A percentile compares a stretch with the other conserved stretches of the same genome.
Evolutionary conservation across 345 rosid genomes (phyloP).

Genomic region (Eucalyptus pauciflora): DNA sequence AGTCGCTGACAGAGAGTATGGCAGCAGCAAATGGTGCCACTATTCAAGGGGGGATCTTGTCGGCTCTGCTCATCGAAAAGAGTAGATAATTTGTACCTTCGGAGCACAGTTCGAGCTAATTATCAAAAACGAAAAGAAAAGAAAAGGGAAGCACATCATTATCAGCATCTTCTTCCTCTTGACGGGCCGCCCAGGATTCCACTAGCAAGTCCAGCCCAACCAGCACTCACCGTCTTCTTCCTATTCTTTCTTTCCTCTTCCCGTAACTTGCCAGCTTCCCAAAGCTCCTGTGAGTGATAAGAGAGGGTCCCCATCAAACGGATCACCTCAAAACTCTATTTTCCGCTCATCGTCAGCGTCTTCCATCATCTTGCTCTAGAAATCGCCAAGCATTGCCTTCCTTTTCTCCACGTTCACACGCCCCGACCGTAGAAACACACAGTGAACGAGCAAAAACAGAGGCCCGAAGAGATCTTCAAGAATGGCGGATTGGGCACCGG

Average conservation of each 20-base stretch:
- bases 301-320: not conserved
- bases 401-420: not conserved
- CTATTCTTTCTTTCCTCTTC: not conserved
- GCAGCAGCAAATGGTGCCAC: not conserved
- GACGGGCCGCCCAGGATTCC: not conserved
- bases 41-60: not conserved
- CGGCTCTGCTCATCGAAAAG: not conserved
- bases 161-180: not conserved
- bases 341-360: not conserved
- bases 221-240: not conserved
- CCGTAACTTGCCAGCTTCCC: not conserved
- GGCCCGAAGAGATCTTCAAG: not conserved
- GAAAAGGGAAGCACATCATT: not conserved
- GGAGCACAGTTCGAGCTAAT: not conserved
- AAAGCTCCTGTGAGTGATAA: not conserved
- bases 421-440: not conserved
- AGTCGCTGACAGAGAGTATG: not conserved
- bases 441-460: not conserved
- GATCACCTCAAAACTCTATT: not conserved
- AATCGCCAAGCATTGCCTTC: not conserved
- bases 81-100: not conserved
- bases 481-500: constrained; percentile 98
- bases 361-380: not conserved
- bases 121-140: not conserved
- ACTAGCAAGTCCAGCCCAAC: not conserved